Conservation (phyloP, 306 rosid species). For the Inga laurina region DNA sequence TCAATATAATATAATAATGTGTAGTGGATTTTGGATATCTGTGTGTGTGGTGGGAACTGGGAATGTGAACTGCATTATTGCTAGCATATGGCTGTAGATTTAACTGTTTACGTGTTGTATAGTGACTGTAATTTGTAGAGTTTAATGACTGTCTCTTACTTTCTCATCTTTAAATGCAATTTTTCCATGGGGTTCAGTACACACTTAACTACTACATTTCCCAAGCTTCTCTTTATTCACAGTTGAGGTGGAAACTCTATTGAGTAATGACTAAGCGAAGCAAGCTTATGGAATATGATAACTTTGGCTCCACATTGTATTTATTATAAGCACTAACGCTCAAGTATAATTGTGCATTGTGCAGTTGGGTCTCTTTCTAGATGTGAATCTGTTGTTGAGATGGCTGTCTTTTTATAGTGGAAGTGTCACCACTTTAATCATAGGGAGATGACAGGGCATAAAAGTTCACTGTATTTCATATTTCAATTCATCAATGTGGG, state of each 20-base stretch:
- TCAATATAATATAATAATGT: neutral
- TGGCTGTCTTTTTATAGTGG: neutral
- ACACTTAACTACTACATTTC: neutral
- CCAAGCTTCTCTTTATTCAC: neutral
- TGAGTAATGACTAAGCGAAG: neutral
- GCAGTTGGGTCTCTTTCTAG: neutral
- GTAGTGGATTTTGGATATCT: neutral
- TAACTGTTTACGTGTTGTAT: neutral
- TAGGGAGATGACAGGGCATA: neutral
- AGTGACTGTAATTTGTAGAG: neutral
- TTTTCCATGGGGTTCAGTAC: neutral
- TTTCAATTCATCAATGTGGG: neutral
- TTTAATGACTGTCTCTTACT: neutral
- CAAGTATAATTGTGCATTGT: neutral
- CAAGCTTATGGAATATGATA: conserved; percentile 9
- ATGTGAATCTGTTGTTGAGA: neutral
- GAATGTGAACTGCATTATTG: neutral
- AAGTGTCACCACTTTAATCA: neutral
- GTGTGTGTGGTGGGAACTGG: neutral
- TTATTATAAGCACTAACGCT: neutral
- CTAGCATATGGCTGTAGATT: neutral
- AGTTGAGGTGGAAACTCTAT: neutral
- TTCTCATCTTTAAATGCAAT: neutral
- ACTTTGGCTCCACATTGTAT: neutral
- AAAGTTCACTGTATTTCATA: neutral